Conservation (phyloP, 495 filamentous ascomycete species). For the Aspergillus incahuasiensis region DNA sequence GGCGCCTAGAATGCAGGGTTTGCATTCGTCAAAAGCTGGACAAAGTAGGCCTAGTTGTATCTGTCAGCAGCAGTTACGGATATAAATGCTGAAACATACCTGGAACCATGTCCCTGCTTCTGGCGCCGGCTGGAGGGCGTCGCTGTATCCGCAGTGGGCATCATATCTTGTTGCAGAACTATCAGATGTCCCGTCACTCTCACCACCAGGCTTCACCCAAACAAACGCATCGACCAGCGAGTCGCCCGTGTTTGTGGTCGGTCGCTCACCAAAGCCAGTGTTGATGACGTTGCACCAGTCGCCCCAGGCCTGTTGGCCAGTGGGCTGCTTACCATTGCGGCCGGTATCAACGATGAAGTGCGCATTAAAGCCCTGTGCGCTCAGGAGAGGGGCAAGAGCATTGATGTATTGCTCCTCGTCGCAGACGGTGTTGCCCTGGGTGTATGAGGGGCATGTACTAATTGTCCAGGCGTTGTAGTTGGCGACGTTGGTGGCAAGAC, state of each 20-base stretch:
- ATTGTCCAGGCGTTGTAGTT: slow-evolving; percentile 67
- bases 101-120: slow-evolving; percentile 78
- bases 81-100: background rate
- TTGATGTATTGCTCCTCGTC: slow-evolving; percentile 74
- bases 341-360: slow-evolving; percentile 68
- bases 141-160: slow-evolving; percentile 61
- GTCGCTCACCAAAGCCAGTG: slow-evolving; percentile 69
- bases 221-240: slow-evolving; percentile 69
- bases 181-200: slow-evolving; percentile 73
- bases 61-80: background rate
- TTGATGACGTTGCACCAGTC: slow-evolving; percentile 82
- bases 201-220: slow-evolving; percentile 81
- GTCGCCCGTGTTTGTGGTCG: slow-evolving; percentile 57
- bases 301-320: slow-evolving; percentile 62
- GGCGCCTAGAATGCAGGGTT: slow-evolving; percentile 8
- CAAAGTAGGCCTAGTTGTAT: slow-evolving; percentile 5
- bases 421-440: slow-evolving; percentile 41
- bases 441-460: slow-evolving; percentile 40
- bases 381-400: slow-evolving; percentile 58
- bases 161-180: slow-evolving; percentile 61
- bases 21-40: slow-evolving; percentile 10
- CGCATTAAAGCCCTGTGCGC: slow-evolving; percentile 57
- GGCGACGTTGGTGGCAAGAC: slow-evolving; percentile 73
- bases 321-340: slow-evolving; percentile 64
- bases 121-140: slow-evolving; percentile 59